Evolutionary conservation across 352 stramenopile species (phyloP), one percentile per base, ranked within the genome.

Genomic region (Phytopythium helicoides): DNA sequence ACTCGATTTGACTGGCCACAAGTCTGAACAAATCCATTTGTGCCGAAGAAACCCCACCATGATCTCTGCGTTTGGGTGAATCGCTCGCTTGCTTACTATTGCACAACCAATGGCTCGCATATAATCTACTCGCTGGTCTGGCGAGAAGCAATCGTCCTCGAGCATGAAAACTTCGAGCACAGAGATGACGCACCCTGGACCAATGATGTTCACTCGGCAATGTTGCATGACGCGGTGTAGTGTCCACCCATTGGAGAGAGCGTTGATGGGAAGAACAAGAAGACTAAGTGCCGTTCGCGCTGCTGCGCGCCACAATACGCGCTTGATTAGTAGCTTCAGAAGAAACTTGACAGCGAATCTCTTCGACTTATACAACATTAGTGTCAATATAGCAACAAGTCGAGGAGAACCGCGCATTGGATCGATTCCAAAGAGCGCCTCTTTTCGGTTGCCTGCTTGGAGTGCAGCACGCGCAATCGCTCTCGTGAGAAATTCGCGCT

Each of bases 51-150:
- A 67, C 36, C 75, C 62, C 16, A 85, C 55, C 62, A 85, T 77
- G 40, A 81, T 77, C 61, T 85, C 71, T n/a, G 80, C 21, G 36
- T 85, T 85, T 2, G 73, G 71, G 22, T 77, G 73, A n/a, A 81
- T 60, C 0, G 58, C 64, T 1, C 65, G 70, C 55, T 85, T 85
- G 47, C 65, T 75, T 6, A 85, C 73, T 1, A 85, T 31, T 1
- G 57, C 54, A 19, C 64, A 74, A 33, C 73, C 73, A 23, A 85
- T 49, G 8, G 62, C 61, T 11, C 73, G 68, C 54, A 81, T 55
- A 52, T 76, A 85, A 15, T 85, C 70, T 3, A 85, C 73, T 11
- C 73, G 70, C 38, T 84, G 67, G 19, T 59, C 53, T 6, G 73
- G 70, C 15, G 58, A 49, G n/a, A 77, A 58, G 37, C 39, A 35